Evolutionary conservation across 176 grass and related monocot species (phyloP).

Genomic region (Zea luxurians): DNA sequence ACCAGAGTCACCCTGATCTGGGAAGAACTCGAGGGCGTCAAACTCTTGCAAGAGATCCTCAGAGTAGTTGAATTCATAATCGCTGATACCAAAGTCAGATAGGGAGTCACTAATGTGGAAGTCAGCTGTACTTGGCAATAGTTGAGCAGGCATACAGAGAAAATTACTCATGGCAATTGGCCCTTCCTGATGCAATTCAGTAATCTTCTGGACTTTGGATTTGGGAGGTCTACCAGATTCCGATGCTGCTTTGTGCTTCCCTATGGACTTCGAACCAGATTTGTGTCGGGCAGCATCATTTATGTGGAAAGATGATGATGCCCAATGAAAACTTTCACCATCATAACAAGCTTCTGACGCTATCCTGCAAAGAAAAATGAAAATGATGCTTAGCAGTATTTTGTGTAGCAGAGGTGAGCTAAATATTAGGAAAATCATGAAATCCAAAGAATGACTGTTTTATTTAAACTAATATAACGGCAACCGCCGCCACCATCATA

Average conservation of each 20-base stretch:
- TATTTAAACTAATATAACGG: neutral
- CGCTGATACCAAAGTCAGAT: constrained; percentile 46
- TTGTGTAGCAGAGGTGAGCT: neutral
- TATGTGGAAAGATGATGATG: constrained; percentile 70
- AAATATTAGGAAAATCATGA: constrained; percentile 9
- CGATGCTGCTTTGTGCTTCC: constrained; percentile 70
- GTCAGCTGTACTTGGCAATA: constrained; percentile 32
- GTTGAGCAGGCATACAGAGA: constrained; percentile 35
- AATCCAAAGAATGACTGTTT: neutral
- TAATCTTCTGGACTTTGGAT: constrained; percentile 63
- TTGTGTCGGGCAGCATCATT: constrained; percentile 46
- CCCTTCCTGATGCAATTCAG: constrained; percentile 52
- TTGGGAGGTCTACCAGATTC: constrained; percentile 65
- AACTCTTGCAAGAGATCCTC: constrained; percentile 39
- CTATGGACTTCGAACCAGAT: constrained; percentile 58
- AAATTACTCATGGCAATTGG: constrained; percentile 39
- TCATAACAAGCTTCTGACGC: constrained; percentile 81
- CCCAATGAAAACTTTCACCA: constrained; percentile 83
- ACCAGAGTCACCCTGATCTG: constrained; percentile 53
- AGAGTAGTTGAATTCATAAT: constrained; percentile 45
- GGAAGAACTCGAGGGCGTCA: constrained; percentile 31
- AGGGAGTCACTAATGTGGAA: constrained; percentile 43
- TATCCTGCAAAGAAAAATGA: constrained; percentile 52
- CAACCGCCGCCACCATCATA: neutral
- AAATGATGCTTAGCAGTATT: constrained; percentile 25